Evolutionary conservation across 352 stramenopile species (phyloP), one percentile per base, ranked within the genome.

Genomic region (Phytophthora pluvialis): DNA sequence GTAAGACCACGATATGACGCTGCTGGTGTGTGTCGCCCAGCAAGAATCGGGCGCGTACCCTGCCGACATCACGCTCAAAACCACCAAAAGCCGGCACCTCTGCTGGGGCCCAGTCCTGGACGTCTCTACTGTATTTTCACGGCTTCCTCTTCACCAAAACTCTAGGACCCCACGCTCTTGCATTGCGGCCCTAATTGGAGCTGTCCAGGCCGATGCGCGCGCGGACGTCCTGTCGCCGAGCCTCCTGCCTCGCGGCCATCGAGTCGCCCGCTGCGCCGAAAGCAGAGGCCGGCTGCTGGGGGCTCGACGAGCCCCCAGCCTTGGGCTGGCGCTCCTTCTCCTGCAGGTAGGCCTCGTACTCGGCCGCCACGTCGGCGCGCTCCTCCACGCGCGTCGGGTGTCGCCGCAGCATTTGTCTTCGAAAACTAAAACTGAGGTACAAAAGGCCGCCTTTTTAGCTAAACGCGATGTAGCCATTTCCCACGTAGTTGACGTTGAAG

Each of bases 361-460:
- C 84, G 10, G 83, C 84, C 50, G 81, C 75, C 15, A 91, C 80
- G 56, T 91, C 80, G 7, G 82, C 77, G 47, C 77, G 78, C 50
- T 89, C 78, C 49, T 92, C 81, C 47, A 92, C 79, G 16, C 81
- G 80, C 43, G 83, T 88, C 28, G 83, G 77, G 49, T 80, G 81
- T 45, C 63, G 49, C 8, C 63, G 39, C 18, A 67, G 50, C 63
- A 67, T 75, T n/a, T 5, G 11, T 28, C 26, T 42, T 48, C 21
- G 21, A 2, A 21, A 21, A 21, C 26, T 45, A 52, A 61, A 61
- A 61, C 33, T 61, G 53, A 52, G 40, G 3, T 11, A 11, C 46
- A 52, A 60, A 60, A 35, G 7, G 13, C 16, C 16, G 28, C 26
- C 11, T 6, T 45, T n/a, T 38, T 55, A 29, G 7, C 46, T 42